phyloP scores from a whole-genome alignment of 2,329 filamentous ascomycete genomes.

The Fusarium armeniacum region DNA sequence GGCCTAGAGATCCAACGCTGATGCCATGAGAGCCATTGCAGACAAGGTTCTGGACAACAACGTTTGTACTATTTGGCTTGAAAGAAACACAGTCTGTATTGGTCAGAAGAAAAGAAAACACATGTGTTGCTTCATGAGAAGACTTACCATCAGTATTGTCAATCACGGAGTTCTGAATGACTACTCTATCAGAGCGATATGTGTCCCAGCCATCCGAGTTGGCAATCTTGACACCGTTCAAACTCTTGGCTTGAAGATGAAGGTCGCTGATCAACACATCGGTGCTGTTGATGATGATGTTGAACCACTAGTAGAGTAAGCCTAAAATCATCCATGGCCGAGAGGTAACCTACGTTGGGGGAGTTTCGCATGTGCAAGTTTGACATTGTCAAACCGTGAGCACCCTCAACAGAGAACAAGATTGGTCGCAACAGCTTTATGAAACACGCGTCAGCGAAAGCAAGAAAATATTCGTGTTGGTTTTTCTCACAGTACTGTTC shows the following conservation, averaged over 20 bases:
- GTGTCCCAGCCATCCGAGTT: slow-evolving; percentile 78
- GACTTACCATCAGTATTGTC: slow-evolving; percentile 47
- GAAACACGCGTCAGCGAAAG: not conserved
- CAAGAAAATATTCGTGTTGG: slow-evolving; percentile 56
- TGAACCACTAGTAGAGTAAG: slow-evolving; percentile 55
- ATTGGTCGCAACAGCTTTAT: slow-evolving; percentile 44
- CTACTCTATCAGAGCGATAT: slow-evolving; percentile 71
- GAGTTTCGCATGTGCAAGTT: slow-evolving; percentile 73
- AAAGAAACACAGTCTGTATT: slow-evolving; percentile 75
- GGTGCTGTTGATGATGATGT: slow-evolving; percentile 74
- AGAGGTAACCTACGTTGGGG: slow-evolving; percentile 49
- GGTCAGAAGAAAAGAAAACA: not conserved
- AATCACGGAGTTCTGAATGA: slow-evolving; percentile 76
- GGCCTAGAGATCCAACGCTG: slow-evolving; percentile 78
- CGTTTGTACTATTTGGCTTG: slow-evolving; percentile 79
- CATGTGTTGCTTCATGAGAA: too few species aligned
- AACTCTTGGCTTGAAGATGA: slow-evolving; percentile 64
- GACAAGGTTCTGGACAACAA: slow-evolving; percentile 74
- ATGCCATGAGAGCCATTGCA: slow-evolving; percentile 81
- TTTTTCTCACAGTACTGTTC: slow-evolving; percentile 57
- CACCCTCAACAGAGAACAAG: slow-evolving; percentile 42
- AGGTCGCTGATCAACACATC: slow-evolving; percentile 75
- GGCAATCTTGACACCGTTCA: slow-evolving; percentile 45
- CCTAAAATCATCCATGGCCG: rapidly evolving
- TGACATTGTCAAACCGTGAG: slow-evolving; percentile 68